phyloP scores from a whole-genome alignment of 352 stramenopile species.

The Vaucheria bursata region DNA sequence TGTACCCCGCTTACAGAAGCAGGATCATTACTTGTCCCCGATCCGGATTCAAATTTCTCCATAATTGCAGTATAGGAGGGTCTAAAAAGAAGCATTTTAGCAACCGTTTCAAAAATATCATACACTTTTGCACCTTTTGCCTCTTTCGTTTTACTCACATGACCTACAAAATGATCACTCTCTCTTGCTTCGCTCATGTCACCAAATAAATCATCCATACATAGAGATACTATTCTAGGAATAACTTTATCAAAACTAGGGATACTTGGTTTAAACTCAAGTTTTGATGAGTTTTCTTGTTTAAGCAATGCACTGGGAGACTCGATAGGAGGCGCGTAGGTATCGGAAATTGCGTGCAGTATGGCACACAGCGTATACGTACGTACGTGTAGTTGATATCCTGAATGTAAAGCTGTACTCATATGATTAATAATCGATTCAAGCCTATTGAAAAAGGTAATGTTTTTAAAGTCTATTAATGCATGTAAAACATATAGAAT shows the following conservation, averaged over 20 bases:
- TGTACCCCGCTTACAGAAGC: conserved; percentile 43
- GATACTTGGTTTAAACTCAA: conserved; percentile 13
- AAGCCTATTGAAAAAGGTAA: conserved; percentile 6
- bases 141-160: conserved; percentile 20
- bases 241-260: conserved; percentile 39
- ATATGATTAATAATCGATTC: conserved; percentile 40
- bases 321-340: conserved; percentile 24
- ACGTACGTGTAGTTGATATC: conserved; percentile 70
- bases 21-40: conserved; percentile 17
- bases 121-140: conserved; percentile 46
- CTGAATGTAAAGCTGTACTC: conserved; percentile 58
- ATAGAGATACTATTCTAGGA: conserved; percentile 33
- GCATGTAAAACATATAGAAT: too few relatives aligned
- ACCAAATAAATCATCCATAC: conserved; percentile 48
- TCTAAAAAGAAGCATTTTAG: conserved; percentile 45
- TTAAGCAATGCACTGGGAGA: background rate
- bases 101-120: conserved; percentile 48
- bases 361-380: conserved; percentile 65
- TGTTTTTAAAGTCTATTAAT: too few relatives aligned
- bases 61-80: conserved; percentile 47
- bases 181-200: conserved; percentile 37
- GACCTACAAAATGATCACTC: background rate
- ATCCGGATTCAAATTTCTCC: too few relatives aligned
- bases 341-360: conserved; percentile 55
- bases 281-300: conserved; percentile 10